Base-by-base conservation (phyloP, 2,329 filamentous ascomycete species). In the Colletotrichum abscissum region DNA sequence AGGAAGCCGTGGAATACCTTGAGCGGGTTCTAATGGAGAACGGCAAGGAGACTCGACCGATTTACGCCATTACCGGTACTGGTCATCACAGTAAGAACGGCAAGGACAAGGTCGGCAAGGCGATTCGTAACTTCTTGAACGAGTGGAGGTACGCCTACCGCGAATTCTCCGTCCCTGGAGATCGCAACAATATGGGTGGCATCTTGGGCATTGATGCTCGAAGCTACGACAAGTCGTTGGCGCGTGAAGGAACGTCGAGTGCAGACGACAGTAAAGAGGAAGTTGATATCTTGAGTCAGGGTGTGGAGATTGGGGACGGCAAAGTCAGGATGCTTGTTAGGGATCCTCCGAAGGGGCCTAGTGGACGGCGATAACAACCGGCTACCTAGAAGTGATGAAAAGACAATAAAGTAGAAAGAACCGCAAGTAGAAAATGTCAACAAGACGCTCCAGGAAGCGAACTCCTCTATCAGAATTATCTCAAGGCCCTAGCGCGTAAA, bases 21-120 rank as follows among this genome's bases (percentile, higher is more conserved):
- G 95, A 97, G 82, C 92, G 93, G 75, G 93, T 97, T 52, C 91
- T 99, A 26, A 87, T 95, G 74, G 94, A 97, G 79, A 97, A 98
- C 79, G 89, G 88, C 76, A 88, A 91, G 76, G 91, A 93, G 77
- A 88, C 88, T 46, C 89, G 92, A 26, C 94, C 96, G 3, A 90
- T 99, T 55, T 99, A 98, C 81, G 95, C 95, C 76, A 98, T 99
- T 81, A 98, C 95, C 1, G 97, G 97, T 57, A 98, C 96, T 1
- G 97, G 96, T 4, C 95, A 98, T 80, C 97, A 99, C 84, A 97
- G 94, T 82, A 98, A 98, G 87, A 98, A 98, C 80, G 96, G 97
- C 78, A 98, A 98, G 82, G 97, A 99, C 84, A 99, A 99, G 84
- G 94, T 99, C 46, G 96, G 96, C 80, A 98, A 97, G 84, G 95